phyloP scores from a whole-genome alignment of 805 yeast species.

The Dipodascopsis tothii region DNA sequence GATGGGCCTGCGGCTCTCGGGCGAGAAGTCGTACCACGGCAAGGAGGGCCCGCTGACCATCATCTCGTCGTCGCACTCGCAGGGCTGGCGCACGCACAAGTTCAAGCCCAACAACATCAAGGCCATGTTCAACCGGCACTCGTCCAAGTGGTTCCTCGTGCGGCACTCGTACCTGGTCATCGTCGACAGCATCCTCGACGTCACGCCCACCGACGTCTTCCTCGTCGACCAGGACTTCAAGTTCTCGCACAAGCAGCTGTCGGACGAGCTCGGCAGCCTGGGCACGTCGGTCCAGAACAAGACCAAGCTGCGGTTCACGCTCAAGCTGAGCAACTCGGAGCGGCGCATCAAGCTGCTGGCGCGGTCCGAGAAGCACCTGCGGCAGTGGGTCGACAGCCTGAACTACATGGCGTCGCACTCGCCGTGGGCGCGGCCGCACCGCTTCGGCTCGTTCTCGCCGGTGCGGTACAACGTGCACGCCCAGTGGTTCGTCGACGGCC shows the following conservation, averaged over 20 bases:
- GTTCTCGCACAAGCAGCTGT: constrained; percentile 34
- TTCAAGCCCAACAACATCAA: constrained; percentile 67
- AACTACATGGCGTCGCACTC: constrained; percentile 59
- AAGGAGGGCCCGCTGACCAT: constrained; percentile 82
- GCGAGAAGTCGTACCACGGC: constrained; percentile 74
- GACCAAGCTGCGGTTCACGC: constrained; percentile 23
- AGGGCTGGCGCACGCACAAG: constrained; percentile 95
- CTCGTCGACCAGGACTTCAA: constrained; percentile 73
- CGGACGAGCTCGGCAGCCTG: constrained; percentile 2
- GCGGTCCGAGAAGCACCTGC: constrained; percentile 54
- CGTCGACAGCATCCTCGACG: constrained; percentile 77
- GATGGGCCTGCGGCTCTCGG: constrained; percentile 69
- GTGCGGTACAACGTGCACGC: constrained; percentile 77
- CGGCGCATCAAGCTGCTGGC: constrained; percentile 69
- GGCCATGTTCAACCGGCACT: constrained; percentile 84
- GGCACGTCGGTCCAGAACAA: constrained; percentile 17
- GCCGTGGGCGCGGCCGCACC: constrained; percentile 62
- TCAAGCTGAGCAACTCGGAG: constrained; percentile 58
- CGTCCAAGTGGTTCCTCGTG: constrained; percentile 85
- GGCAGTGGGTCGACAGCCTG: constrained; percentile 70
- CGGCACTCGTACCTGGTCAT: constrained; percentile 78
- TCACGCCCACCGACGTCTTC: constrained; percentile 86
- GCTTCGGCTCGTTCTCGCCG: constrained; percentile 92
- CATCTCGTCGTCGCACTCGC: constrained; percentile 74
- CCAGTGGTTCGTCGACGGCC: constrained; percentile 93